Percentiles rank a stretch among this genome's conserved stretches.
phyloP scores from a whole-genome alignment of 805 yeast genomes.

The Candida maris region DNA sequence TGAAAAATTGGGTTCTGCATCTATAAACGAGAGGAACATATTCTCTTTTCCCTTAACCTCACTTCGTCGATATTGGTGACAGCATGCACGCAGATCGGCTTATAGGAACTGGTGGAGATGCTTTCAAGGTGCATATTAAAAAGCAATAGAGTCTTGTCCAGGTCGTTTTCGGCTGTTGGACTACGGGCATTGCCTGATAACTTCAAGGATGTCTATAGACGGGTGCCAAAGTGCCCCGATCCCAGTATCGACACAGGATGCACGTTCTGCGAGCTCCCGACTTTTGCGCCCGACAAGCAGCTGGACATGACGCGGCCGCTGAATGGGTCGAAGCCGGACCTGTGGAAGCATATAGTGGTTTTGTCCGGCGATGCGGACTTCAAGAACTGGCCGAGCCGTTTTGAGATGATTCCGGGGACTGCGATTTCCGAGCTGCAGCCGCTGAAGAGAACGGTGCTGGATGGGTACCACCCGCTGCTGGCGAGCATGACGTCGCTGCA shows the following conservation, averaged over 20 bases:
- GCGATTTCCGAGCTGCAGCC: slow-evolving; percentile 39
- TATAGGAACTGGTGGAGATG: too few species aligned
- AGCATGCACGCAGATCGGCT: too few species aligned
- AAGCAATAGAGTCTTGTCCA: too few species aligned
- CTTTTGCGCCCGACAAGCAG: slow-evolving; percentile 41
- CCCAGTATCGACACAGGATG: slow-evolving; percentile 59
- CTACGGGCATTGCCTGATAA: too few species aligned
- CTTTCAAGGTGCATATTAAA: too few species aligned
- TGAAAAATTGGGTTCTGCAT: not conserved
- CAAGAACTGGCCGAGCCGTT: slow-evolving; percentile 44
- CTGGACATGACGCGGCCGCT: slow-evolving; percentile 39
- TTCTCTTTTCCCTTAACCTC: too few species aligned
- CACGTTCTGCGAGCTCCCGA: slow-evolving; percentile 46
- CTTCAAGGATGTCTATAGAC: slow-evolving; percentile 9
- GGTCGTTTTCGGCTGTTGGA: too few species aligned
- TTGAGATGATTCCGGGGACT: slow-evolving; percentile 46
- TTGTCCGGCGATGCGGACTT: slow-evolving; percentile 41
- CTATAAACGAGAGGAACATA: too few species aligned
- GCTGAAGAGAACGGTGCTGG: slow-evolving; percentile 31
- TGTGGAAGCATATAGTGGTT: slow-evolving; percentile 55
- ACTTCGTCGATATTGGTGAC: too few species aligned
- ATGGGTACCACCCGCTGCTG: slow-evolving; percentile 48
- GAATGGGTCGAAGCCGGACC: slow-evolving; percentile 44
- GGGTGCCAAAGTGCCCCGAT: slow-evolving; percentile 39
- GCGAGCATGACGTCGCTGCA: slow-evolving; percentile 43